Evolutionary conservation across 345 rosid species (phyloP), one percentile per base, ranked within the genome.

Genomic region (Schrenkiella parvula): DNA sequence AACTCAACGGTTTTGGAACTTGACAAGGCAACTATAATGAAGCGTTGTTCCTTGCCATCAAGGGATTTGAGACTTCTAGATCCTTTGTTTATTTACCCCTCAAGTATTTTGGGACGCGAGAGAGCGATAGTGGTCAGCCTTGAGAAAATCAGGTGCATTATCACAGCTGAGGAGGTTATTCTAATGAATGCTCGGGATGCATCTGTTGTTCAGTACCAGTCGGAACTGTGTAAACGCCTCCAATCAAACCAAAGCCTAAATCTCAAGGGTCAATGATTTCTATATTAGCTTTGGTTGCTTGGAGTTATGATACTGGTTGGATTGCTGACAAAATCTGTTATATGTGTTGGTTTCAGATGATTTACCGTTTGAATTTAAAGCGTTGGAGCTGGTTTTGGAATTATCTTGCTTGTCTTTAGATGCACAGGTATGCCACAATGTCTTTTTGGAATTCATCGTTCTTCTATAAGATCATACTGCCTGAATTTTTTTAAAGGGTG

Each of bases 1-100:
- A 84, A 74, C 79, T 82, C 85, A 0, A 70, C 78, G 48, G 74
- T 89, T 29, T 44, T 89, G 64, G 92, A 91, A 82, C 97, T 95
- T 9, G 96, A 91, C 70, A 91, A 95, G 71, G 81, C 87, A 29
- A 83, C 87, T 60, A 89, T 95, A 70, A 95, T 95, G 99, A 91
- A 89, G 66, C 92, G 82, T 14, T 95, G 99, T 78, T 89, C 97
- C 6, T 80, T 95, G 81, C 99, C 99, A 2, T 84, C 92, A 0
- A 86, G 99, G 41, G 99, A 95, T 79, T 82, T 95, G 55, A 80
- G 99, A 68, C 96, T 95, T 58, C 81, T 95, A 53, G 99, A 95
- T 73, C 99, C 99, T 64, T 80, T 95, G 80, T 93, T 93, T 78
- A 93, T 93, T 26, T 93, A 93, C 74, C 95, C 97, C 2, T 89